Evolutionary conservation across 768 basidiomycete species (phyloP).

Genomic region (Lactarius pseudohatsudake): DNA sequence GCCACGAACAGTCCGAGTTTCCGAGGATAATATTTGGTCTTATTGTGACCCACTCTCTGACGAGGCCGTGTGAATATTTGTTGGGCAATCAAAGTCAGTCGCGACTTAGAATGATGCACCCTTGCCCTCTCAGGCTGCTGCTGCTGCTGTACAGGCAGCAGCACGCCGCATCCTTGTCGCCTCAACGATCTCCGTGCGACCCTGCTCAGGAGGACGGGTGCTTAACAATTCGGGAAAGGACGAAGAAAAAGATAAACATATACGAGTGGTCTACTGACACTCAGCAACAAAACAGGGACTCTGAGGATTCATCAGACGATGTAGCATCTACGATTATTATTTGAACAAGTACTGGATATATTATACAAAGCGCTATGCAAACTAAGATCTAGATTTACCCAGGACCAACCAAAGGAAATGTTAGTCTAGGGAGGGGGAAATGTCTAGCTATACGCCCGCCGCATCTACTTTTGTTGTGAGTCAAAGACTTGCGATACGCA

Average conservation of each 20-base stretch:
- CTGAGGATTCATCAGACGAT: background rate
- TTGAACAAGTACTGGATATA: background rate
- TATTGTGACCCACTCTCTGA: background rate
- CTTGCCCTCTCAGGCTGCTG: too few relatives aligned
- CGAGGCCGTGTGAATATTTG: background rate
- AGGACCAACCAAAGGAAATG: background rate
- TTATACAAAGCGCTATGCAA: background rate
- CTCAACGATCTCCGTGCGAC: too few relatives aligned
- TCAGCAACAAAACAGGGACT: background rate
- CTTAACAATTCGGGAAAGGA: too few relatives aligned
- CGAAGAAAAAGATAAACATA: background rate
- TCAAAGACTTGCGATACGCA: constrained; percentile 76
- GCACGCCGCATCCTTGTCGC: too few relatives aligned
- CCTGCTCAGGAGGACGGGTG: too few relatives aligned
- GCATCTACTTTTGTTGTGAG: constrained; percentile 64
- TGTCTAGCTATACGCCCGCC: background rate
- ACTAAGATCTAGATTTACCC: background rate
- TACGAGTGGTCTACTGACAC: background rate
- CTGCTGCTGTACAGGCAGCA: too few relatives aligned
- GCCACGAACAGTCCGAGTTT: background rate
- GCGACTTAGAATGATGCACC: too few relatives aligned
- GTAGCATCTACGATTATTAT: background rate
- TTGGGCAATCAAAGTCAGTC: too few relatives aligned
- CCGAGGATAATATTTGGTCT: background rate
- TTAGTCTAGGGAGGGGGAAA: background rate